Percentiles rank a stretch among this genome's conserved stretches.
These are phyloP conservation scores for Trichoderma asperelloides DNA, from an alignment of 495 filamentous ascomycete genomes.

Conservation along the genomic window DNA sequence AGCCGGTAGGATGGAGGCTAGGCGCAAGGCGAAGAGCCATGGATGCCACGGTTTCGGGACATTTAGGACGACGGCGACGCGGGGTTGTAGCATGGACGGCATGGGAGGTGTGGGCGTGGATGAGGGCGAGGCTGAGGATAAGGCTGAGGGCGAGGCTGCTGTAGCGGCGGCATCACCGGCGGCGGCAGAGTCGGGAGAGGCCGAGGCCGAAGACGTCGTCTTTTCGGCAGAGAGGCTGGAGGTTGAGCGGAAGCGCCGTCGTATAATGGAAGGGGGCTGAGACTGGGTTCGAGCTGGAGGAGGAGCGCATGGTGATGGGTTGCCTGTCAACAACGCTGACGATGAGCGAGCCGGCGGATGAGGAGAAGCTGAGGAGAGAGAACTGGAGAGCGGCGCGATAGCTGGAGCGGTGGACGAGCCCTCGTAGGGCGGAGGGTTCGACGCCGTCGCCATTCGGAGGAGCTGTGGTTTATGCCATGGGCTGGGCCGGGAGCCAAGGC, in stretches of 20 bases:
- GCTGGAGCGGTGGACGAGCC: background rate
- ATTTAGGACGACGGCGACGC: conserved; percentile 40
- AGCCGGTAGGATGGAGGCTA: conserved; percentile 34
- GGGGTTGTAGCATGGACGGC: conserved; percentile 55
- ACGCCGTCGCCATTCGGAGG: background rate
- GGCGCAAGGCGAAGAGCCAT: conserved; percentile 35
- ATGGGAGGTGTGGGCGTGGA: conserved; percentile 48
- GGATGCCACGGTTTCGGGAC: conserved; percentile 38
- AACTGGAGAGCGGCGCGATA: background rate
- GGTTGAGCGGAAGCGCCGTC: background rate
- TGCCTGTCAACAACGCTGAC: background rate
- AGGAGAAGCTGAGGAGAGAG: background rate
- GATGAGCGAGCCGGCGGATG: background rate
- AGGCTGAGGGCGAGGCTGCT: background rate
- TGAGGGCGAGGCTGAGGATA: background rate
- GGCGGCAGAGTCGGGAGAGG: background rate
- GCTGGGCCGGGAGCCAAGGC: background rate
- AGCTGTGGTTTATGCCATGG: conserved; percentile 4
- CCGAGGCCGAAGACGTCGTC: background rate
- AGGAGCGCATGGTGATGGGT: background rate
- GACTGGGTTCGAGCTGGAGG: background rate
- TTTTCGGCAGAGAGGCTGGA: background rate
- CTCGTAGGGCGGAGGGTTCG: background rate
- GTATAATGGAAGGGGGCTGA: background rate
- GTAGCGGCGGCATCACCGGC: background rate